Evolutionary conservation across 164 flowering plant genomes (phyloP), one percentile per base, ranked within the genome.

Genomic region (Platanus orientalis): DNA sequence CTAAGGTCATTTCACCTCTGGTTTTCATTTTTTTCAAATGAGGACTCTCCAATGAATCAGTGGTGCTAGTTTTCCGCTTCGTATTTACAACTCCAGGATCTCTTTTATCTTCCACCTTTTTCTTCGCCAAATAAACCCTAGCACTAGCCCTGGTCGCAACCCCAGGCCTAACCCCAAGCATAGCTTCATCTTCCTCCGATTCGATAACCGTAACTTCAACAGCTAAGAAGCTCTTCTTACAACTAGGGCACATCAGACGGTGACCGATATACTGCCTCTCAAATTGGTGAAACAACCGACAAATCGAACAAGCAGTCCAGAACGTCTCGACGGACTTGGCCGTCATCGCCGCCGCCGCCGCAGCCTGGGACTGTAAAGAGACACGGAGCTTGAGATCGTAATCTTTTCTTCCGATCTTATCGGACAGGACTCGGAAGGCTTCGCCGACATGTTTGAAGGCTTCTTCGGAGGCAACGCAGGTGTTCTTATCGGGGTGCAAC

Each of bases 401-500:
- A 52, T 83, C 90, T 60, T 82, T 84, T 65, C 89, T 62, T 73
- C 75, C 68, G 51, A 67, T 45, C 69, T 70, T 83, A 70, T 90
- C 96, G 11, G 83, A 77, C 44, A 92, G 75, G 36, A 82, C 74
- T n/a, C 76, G 61, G 62, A 80, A 76, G 42, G 83, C 97, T 44
- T 90, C 88, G 26, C 78, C 81, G 6, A 92, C 86, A 32, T 74
- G 74, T 75, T 88, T 88, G 69, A 92, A 86, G 24, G 94, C 98
- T 56, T 88, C 97, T 48, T 82, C 92, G 21, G 84, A 81, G 7
- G 84, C 93, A 0, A 36, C 39, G 61, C 69, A 74, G 1, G 79
- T 60, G 68, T 78, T 88, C 72, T 90, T 92, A 64, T 90, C 97
- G 2, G 97, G 96, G 56, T 88, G 97, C 17, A 92, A 69, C 17